Percentiles rank a stretch among this genome's conserved stretches.
Conservation (phyloP, 2,329 filamentous ascomycete species). For the Escovopsis weberi region DNA sequence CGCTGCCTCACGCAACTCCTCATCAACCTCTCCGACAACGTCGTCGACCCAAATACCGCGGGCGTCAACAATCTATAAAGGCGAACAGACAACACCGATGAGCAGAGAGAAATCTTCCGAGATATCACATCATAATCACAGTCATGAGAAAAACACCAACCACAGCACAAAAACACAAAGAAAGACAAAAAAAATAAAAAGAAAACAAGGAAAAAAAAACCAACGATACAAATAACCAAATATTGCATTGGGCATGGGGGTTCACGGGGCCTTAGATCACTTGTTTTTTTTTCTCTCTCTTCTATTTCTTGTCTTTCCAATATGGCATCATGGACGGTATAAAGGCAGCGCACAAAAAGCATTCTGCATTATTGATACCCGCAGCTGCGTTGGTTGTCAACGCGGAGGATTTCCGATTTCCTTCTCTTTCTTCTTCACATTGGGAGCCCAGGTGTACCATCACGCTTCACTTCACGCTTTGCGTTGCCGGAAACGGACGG, state of each 20-base stretch:
- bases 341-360: slow-evolving; percentile 15
- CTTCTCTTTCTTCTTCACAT: neutral
- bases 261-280: slow-evolving; percentile 12
- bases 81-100: neutral
- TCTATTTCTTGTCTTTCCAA: too few species aligned
- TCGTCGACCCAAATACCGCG: slow-evolving; percentile 36
- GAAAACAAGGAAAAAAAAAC: neutral
- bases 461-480: slow-evolving; percentile 1
- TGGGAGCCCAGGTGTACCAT: neutral
- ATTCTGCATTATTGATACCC: slow-evolving; percentile 20
- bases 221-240: neutral
- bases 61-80: slow-evolving; percentile 20
- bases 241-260: slow-evolving; percentile 7
- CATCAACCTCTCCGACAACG: slow-evolving; percentile 89
- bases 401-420: slow-evolving; percentile 2
- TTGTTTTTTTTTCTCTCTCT: too few species aligned
- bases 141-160: too few species aligned
- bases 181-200: too few species aligned
- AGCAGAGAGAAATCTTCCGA: neutral
- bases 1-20: slow-evolving; percentile 92
- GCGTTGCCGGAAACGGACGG: slow-evolving; percentile 1
- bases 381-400: slow-evolving; percentile 7
- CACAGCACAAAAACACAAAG: too few species aligned
- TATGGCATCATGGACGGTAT: slow-evolving; percentile 14
- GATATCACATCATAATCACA: too few species aligned